phyloP scores from a whole-genome alignment of 2,329 filamentous ascomycete species.

The Xylariaceae sp. region DNA sequence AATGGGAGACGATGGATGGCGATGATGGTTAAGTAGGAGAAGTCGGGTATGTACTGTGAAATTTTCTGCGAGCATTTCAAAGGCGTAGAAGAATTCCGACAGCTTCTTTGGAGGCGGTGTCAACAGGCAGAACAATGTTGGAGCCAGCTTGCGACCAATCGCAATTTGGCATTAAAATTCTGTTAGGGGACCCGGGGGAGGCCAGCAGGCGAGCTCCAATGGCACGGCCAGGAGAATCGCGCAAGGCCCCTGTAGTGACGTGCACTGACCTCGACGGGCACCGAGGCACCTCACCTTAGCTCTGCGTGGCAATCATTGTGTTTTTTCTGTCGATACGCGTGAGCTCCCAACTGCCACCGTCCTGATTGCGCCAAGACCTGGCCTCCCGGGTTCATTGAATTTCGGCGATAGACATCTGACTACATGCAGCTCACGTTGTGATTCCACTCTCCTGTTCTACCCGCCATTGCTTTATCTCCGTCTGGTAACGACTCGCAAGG shows the following conservation, averaged over 20 bases:
- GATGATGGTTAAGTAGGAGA: slow-evolving; percentile 8
- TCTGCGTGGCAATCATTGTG: too few species aligned
- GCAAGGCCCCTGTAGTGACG: neutral
- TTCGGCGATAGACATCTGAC: too few species aligned
- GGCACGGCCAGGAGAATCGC: too few species aligned
- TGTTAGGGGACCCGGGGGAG: neutral
- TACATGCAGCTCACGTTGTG: too few species aligned
- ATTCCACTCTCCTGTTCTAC: too few species aligned
- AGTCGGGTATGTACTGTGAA: slow-evolving; percentile 17
- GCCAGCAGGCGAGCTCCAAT: too few species aligned
- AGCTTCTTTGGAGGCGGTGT: slow-evolving; percentile 26
- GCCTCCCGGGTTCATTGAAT: too few species aligned
- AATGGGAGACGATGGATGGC: slow-evolving; percentile 18
- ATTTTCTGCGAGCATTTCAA: slow-evolving; percentile 23
- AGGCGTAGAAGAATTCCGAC: slow-evolving; percentile 23
- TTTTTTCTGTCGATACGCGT: too few species aligned
- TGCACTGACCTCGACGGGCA: neutral
- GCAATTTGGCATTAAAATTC: slow-evolving; percentile 7
- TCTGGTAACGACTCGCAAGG: too few species aligned
- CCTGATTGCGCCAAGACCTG: too few species aligned
- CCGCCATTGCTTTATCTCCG: too few species aligned
- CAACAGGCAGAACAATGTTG: slow-evolving; percentile 16
- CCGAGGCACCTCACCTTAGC: neutral
- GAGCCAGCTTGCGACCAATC: slow-evolving; percentile 11
- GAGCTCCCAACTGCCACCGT: too few species aligned